These are phyloP conservation scores for Kurtzmaniella fragi DNA, from an alignment of 805 yeast species.

Conservation along the genomic window DNA sequence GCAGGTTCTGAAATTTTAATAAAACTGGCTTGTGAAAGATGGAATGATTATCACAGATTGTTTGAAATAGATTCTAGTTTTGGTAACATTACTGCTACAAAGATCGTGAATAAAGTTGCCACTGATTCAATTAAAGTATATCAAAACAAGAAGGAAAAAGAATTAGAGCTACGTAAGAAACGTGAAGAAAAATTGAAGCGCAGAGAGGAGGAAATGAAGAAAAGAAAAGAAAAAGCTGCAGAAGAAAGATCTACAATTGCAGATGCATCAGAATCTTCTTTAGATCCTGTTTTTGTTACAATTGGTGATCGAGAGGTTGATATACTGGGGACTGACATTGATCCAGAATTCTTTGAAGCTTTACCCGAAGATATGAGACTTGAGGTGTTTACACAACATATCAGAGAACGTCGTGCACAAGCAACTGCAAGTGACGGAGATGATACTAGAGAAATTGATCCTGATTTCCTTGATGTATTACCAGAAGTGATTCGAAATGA, in stretches of 20 bases:
- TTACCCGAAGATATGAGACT: constrained; percentile 91
- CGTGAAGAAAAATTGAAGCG: constrained; percentile 24
- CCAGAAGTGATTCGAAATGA: constrained; percentile 66
- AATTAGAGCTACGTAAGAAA: constrained; percentile 17
- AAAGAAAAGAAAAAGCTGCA: constrained; percentile 15
- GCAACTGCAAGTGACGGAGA: constrained; percentile 39
- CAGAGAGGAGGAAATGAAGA: constrained; percentile 28
- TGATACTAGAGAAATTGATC: constrained; percentile 60
- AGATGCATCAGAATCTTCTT: constrained; percentile 11
- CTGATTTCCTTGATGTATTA: constrained; percentile 74
- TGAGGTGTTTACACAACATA: constrained; percentile 83
- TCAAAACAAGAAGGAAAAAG: constrained; percentile 23
- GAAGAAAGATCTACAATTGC: constrained; percentile 14
- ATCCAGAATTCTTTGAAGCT: constrained; percentile 85
- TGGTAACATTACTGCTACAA: constrained; percentile 7
- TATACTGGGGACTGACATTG: constrained; percentile 85
- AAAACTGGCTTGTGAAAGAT: too few relatives aligned
- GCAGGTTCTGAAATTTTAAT: too few relatives aligned
- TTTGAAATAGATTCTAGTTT: too few relatives aligned
- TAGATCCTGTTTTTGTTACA: constrained; percentile 57
- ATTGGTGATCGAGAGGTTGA: constrained; percentile 80
- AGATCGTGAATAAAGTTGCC: constrained; percentile 43
- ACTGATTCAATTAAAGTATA: constrained; percentile 42
- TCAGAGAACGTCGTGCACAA: constrained; percentile 67
- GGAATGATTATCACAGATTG: too few relatives aligned